Evolutionary conservation across 257 asterid species (phyloP).

Genomic region (Cynanchum wilfordii): DNA sequence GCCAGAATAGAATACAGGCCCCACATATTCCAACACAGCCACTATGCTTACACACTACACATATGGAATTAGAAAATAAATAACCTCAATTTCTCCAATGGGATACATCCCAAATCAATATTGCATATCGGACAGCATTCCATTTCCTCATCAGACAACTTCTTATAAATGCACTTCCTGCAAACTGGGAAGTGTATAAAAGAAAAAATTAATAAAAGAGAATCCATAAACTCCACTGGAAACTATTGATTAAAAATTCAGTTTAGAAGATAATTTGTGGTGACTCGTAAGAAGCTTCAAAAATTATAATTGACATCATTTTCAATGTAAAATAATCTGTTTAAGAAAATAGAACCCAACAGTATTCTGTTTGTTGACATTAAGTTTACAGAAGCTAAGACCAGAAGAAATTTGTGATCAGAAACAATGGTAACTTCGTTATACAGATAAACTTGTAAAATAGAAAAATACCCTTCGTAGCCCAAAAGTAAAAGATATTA

Average conservation of each 20-base stretch:
- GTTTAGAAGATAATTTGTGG: not conserved
- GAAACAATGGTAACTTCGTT: not conserved
- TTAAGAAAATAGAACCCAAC: not conserved
- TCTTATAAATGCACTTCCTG: slow-evolving; percentile 82
- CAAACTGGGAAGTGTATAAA: slow-evolving; percentile 54
- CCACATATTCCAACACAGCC: not conserved
- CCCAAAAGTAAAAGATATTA: not conserved
- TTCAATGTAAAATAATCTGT: not conserved
- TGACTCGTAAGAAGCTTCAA: not conserved
- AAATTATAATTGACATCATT: not conserved
- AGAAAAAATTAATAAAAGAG: slow-evolving; percentile 7
- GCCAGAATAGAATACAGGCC: not conserved
- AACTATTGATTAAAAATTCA: not conserved
- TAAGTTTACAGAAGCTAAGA: not conserved
- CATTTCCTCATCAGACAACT: slow-evolving; percentile 77
- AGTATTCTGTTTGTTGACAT: not conserved
- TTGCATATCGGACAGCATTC: slow-evolving; percentile 91
- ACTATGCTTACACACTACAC: not conserved
- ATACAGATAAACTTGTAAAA: not conserved
- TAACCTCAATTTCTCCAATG: slow-evolving; percentile 86
- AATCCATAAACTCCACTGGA: not conserved
- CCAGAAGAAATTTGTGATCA: not conserved
- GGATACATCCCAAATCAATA: slow-evolving; percentile 78
- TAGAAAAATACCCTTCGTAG: not conserved
- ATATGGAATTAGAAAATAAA: slow-evolving; percentile 14